Conservation (phyloP, 306 rosid species). For the Quercus cerris region DNA sequence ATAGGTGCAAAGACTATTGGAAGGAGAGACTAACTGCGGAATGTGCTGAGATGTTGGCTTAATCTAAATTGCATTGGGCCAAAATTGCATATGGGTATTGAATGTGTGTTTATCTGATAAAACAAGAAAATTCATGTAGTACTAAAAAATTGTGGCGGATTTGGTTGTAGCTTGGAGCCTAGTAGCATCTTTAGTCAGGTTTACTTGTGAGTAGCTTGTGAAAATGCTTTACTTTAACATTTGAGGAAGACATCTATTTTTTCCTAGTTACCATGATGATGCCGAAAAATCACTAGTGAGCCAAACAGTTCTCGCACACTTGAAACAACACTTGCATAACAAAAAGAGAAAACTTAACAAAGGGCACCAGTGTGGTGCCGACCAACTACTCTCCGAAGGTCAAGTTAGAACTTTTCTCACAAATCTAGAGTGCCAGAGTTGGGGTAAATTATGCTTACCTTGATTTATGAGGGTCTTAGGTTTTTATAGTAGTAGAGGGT, state of each 20-base stretch:
- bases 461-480: too few relatives aligned
- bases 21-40: constrained; percentile 62
- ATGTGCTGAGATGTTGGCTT: constrained; percentile 47
- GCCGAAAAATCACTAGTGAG: too few relatives aligned
- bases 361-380: too few relatives aligned
- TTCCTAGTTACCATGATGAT: background rate
- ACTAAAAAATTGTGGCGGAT: background rate
- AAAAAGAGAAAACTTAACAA: too few relatives aligned
- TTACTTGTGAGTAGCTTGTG: background rate
- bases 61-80: constrained; percentile 72
- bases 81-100: constrained; percentile 38
- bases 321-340: too few relatives aligned
- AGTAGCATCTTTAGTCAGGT: background rate
- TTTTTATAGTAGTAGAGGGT: too few relatives aligned
- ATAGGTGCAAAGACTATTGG: constrained; percentile 68
- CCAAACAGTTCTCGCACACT: too few relatives aligned
- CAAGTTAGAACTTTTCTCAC: too few relatives aligned
- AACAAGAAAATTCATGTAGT: background rate
- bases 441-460: too few relatives aligned
- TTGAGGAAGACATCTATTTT: background rate
- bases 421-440: too few relatives aligned
- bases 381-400: too few relatives aligned
- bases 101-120: constrained; percentile 15
- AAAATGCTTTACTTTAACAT: too few relatives aligned
- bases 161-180: background rate